Base-by-base conservation (phyloP, 2,329 filamentous ascomycete genomes). In the Calonectria fujianensis region DNA sequence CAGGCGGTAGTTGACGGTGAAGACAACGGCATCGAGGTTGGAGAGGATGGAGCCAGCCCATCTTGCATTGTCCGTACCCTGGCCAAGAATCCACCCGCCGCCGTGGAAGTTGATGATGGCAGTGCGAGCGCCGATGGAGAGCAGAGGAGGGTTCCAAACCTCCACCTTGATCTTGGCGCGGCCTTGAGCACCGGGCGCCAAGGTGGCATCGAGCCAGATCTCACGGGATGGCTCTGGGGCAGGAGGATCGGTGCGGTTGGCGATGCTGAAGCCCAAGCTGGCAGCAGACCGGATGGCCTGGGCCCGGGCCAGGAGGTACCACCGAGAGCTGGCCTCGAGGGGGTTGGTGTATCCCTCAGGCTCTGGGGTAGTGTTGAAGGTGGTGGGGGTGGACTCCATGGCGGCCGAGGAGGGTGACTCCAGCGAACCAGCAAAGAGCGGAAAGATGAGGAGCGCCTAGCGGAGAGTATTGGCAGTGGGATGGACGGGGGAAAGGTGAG, bases 1-100 rank as follows among this genome's bases (percentile, higher is more conserved):
- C 2, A 94, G 88, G n/a, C 93, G 89, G 81, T 94, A 94, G 79
- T 93, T 91, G 77, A 93, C 91, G 2, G 89, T 91, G 75, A 94
- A 89, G 70, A 93, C 88, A 29, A 94, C 86, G 35, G 90, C 91
- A 68, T 90, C 88, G 16, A 90, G 85, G 6, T 87, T 85, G 32
- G 89, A 84, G 50, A 90, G 84, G 4, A 92, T 88, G 45, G 88
- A 85, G 5, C 88, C 86, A 8, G 89, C 90, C 87, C 92, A 93
- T 52, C 91, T 87, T 18, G 91, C 89, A 80, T 94, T 92, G 80
- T 94, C 91, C 5, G 90, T 92, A 4, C 89, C 91, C 61, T 88
- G 88, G 16, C 93, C 93, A 39, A 93, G 84, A 9, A 92, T 90
- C 84, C 93, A 94, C 7, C 93, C 93, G 29, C 93, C 93, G 32